phyloP scores from a whole-genome alignment of 2,329 filamentous ascomycete species.

The Erysiphe neolycopersici region DNA sequence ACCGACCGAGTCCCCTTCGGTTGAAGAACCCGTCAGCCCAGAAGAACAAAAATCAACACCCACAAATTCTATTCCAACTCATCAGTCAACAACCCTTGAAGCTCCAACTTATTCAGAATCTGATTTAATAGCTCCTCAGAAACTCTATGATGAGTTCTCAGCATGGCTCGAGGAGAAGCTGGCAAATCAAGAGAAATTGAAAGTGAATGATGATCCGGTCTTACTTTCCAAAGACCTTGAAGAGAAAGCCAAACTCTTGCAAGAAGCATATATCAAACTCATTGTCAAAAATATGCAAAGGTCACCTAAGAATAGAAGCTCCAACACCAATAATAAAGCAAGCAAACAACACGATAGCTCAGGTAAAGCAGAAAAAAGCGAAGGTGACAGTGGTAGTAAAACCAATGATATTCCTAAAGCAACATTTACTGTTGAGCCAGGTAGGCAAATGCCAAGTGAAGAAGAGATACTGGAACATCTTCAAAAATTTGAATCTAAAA shows the following conservation, averaged over 20 bases:
- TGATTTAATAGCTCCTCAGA: slow-evolving; percentile 40
- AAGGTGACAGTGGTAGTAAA: slow-evolving; percentile 8
- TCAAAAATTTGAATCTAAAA: slow-evolving; percentile 3
- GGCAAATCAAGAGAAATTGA: slow-evolving; percentile 42
- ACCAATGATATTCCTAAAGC: slow-evolving; percentile 3
- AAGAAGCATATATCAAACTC: slow-evolving; percentile 41
- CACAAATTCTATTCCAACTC: slow-evolving; percentile 11
- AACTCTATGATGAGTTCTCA: slow-evolving; percentile 31
- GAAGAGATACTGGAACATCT: slow-evolving; percentile 24
- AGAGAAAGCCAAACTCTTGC: slow-evolving; percentile 40
- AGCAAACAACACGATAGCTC: slow-evolving; percentile 15
- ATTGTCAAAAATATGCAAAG: slow-evolving; percentile 40
- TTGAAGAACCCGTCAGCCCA: slow-evolving; percentile 38
- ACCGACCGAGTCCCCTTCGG: slow-evolving; percentile 17
- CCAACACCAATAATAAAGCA: slow-evolving; percentile 16
- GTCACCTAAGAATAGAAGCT: slow-evolving; percentile 17
- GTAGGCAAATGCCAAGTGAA: slow-evolving; percentile 19
- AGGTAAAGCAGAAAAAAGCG: slow-evolving; percentile 10
- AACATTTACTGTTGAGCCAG: slow-evolving; percentile 15
- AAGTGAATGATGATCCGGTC: slow-evolving; percentile 44
- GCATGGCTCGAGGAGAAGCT: slow-evolving; percentile 54
- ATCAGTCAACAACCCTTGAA: slow-evolving; percentile 23
- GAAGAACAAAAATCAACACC: slow-evolving; percentile 28
- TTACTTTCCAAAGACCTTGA: slow-evolving; percentile 47
- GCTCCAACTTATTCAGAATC: slow-evolving; percentile 44